Conservation (phyloP, 768 basidiomycete genomes). For the Glaciozyma antarctica region DNA sequence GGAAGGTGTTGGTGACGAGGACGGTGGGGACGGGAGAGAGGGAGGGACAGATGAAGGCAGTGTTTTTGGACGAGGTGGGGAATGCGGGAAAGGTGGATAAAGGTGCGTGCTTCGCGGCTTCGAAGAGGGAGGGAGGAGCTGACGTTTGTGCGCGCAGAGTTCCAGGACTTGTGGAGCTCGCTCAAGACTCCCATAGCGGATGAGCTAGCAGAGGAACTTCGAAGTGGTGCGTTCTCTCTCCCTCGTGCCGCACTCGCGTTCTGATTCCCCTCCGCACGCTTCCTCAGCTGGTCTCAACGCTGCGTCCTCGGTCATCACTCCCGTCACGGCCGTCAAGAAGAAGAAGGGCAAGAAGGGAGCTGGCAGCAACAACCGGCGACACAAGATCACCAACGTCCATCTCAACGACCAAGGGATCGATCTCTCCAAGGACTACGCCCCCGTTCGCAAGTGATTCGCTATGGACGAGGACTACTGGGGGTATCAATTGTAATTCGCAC, state of each 20-base stretch:
- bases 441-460: too few species aligned
- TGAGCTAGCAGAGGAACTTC: slow-evolving; percentile 66
- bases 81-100: slow-evolving; percentile 53
- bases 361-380: slow-evolving; percentile 59
- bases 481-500: too few species aligned
- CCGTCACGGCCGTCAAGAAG: slow-evolving; percentile 49
- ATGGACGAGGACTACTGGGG: too few species aligned
- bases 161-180: slow-evolving; percentile 74
- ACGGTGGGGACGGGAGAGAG: slow-evolving; percentile 43
- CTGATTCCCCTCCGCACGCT: slow-evolving; percentile 1
- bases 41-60: slow-evolving; percentile 35
- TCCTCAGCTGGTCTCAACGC: slow-evolving; percentile 65
- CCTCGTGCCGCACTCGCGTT: neutral
- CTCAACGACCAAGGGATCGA: slow-evolving; percentile 71
- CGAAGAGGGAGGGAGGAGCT: neutral
- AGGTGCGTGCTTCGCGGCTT: slow-evolving; percentile 45
- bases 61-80: slow-evolving; percentile 33
- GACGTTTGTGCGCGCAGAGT: slow-evolving; percentile 49
- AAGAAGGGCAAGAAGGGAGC: slow-evolving; percentile 74
- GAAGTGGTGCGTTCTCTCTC: slow-evolving; percentile 49
- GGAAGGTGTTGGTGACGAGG: slow-evolving; percentile 19
- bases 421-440: slow-evolving; percentile 58
- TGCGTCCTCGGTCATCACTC: slow-evolving; percentile 55
- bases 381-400: slow-evolving; percentile 80
- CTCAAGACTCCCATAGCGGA: slow-evolving; percentile 77